Percentiles rank a stretch among this genome's conserved stretches.
Conservation (phyloP, 2,329 filamentous ascomycete genomes). For the Lachnellula willkommii region DNA sequence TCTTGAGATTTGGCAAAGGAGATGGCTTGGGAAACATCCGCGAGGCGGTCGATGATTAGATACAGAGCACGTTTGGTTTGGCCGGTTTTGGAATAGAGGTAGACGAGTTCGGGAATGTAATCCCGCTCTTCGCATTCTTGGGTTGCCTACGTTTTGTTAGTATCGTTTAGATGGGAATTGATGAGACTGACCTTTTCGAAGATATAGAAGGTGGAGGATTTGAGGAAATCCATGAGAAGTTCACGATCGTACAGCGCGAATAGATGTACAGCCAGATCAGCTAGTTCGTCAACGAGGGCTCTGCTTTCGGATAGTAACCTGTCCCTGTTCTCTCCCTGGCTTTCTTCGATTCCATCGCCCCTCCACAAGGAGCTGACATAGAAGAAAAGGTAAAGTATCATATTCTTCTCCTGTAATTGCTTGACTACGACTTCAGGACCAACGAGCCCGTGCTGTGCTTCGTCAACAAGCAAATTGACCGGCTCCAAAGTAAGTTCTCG, state of each 20-base stretch:
- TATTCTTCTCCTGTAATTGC: conserved; percentile 64
- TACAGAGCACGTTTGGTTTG: conserved; percentile 87
- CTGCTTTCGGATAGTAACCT: conserved; percentile 54
- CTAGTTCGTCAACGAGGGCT: conserved; percentile 76
- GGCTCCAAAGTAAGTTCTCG: conserved; percentile 78
- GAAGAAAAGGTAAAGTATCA: conserved; percentile 79
- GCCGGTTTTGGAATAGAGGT: conserved; percentile 90
- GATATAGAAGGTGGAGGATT: conserved; percentile 78
- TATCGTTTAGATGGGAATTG: background rate
- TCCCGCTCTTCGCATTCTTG: conserved; percentile 74
- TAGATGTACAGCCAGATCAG: conserved; percentile 77
- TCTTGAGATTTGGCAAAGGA: conserved; percentile 90
- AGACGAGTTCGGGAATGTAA: conserved; percentile 90
- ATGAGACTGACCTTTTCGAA: conserved; percentile 59
- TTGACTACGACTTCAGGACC: conserved; percentile 69
- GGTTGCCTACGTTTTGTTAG: conserved; percentile 46
- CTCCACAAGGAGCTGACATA: conserved; percentile 85
- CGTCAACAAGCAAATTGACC: conserved; percentile 79
- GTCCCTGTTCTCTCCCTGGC: conserved; percentile 49
- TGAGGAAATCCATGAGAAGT: conserved; percentile 81
- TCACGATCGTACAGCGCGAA: conserved; percentile 79
- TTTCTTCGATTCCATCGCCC: conserved; percentile 59
- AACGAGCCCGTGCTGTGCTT: conserved; percentile 84
- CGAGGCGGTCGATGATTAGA: conserved; percentile 88
- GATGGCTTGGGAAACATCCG: conserved; percentile 88